Base-by-base conservation (phyloP, 2,329 filamentous ascomycete genomes). In the Lojkania enalia region DNA sequence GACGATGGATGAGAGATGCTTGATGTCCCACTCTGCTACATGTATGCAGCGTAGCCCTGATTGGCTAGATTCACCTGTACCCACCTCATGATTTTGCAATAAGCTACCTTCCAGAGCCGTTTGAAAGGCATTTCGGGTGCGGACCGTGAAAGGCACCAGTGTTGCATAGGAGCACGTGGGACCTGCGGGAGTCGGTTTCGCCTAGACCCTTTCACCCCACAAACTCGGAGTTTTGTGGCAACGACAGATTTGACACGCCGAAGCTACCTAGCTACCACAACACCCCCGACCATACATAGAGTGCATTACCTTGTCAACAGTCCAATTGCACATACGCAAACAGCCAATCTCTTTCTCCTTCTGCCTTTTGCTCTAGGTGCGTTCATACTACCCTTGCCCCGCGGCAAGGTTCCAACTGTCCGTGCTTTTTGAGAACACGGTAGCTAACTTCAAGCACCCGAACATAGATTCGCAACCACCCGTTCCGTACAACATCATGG, bases 401-500 rank as follows among this genome's bases (percentile, higher is more conserved):
- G 37, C 53, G 23, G n/a, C n/a, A n/a, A n/a, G n/a, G 7, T 27
- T 27, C 23, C 7, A 7, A n/a, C 23, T 27, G 23, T 27, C 23
- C 23, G 23, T 7, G 23, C 23, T 27, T 27, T 27, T 48, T 49
- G 48, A 54, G 55, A 55, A 58, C 60, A 64, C 60, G 40, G 52
- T 61, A 54, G 58, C 62, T 66, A 48, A 64, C 46, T 7, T 14
- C 7, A 27, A 27, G 23, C 23, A 7, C 23, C 23, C 23, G 7
- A 27, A n/a, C 30, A 33, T 16, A 33, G 30, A 15, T 16, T 33
- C 27, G 21, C 16, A 38, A 45, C 46, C 39, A 25, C 16, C 42
- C 20, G 16, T 19, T 20, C 14, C 31, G 20, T 31, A 41, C 40
- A 39, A 42, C 47, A 66, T 39, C 57, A 68, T 67, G 65, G 54